A percentile compares a stretch with the other conserved stretches of the same genome.
These are phyloP conservation scores for Auricularia heimuer DNA, from an alignment of 768 basidiomycete species.

Conservation along the genomic window DNA sequence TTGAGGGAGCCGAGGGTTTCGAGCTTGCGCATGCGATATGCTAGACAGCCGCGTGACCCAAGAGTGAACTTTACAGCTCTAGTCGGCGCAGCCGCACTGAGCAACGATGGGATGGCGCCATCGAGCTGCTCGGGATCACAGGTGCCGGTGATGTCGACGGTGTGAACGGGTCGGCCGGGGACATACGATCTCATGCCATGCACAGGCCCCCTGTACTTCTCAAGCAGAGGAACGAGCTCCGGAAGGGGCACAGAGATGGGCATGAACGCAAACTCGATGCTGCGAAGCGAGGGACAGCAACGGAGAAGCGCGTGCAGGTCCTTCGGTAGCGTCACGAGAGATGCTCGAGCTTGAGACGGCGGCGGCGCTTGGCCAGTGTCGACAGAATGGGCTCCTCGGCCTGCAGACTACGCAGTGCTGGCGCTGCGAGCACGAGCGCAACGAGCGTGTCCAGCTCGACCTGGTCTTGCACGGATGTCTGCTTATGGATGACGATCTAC, in stretches of 20 bases:
- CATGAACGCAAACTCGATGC: neutral
- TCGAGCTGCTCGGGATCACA: neutral
- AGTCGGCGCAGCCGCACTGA: neutral
- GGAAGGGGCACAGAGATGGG: neutral
- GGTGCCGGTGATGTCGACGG: neutral
- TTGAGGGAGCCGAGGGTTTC: neutral
- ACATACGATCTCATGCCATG: neutral
- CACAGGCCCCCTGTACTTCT: neutral
- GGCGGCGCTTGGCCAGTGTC: neutral
- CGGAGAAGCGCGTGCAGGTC: neutral
- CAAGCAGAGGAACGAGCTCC: neutral
- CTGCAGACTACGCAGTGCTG: neutral
- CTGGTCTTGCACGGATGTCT: neutral
- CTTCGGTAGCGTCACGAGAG: neutral
- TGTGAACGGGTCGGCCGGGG: neutral
- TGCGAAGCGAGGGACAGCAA: neutral
- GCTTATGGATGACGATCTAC: neutral
- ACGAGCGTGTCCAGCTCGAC: neutral
- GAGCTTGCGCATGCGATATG: neutral
- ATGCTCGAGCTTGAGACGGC: neutral
- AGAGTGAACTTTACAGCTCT: neutral
- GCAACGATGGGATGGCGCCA: neutral
- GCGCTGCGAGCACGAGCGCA: neutral
- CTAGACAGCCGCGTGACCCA: neutral
- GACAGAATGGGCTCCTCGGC: neutral